These are phyloP conservation scores for Lasiodiplodia theobromae DNA, from an alignment of 2,329 filamentous ascomycete genomes.

Conservation along the genomic window DNA sequence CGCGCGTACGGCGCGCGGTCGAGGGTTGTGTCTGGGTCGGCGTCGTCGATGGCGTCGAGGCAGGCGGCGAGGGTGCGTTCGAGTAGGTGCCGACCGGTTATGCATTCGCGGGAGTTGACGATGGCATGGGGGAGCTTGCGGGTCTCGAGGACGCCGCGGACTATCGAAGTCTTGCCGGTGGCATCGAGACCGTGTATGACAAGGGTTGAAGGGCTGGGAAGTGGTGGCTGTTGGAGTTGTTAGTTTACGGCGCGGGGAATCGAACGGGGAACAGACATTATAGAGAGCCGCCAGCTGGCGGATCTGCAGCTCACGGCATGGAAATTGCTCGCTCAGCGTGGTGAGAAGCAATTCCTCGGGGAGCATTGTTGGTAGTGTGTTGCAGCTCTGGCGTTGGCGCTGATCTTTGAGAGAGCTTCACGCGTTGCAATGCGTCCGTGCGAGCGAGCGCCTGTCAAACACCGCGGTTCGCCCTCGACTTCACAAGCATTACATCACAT, in stretches of 20 bases:
- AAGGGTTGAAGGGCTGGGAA: conserved; percentile 76
- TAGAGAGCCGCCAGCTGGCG: conserved; percentile 55
- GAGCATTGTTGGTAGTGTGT: conserved; percentile 43
- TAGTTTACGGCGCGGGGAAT: conserved; percentile 30
- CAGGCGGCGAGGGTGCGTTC: conserved; percentile 70
- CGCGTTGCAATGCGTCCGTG: conserved; percentile 25
- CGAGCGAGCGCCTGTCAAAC: not conserved
- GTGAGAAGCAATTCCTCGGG: conserved; percentile 44
- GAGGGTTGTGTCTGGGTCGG: conserved; percentile 47
- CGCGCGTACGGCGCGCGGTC: conserved; percentile 60
- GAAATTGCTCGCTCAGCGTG: conserved; percentile 47
- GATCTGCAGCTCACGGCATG: conserved; percentile 57
- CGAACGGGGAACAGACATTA: conserved; percentile 43
- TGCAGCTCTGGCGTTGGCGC: not conserved
- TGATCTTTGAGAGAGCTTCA: conserved; percentile 12
- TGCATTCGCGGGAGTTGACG: conserved; percentile 75
- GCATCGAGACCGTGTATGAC: conserved; percentile 85
- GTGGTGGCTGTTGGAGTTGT: conserved; percentile 58
- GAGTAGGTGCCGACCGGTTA: conserved; percentile 78
- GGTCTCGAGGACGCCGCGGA: conserved; percentile 65
- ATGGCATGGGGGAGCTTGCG: conserved; percentile 64
- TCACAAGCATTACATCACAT: too few species aligned
- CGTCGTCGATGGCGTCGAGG: conserved; percentile 54
- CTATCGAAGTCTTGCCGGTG: conserved; percentile 82
- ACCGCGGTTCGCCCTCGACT: too few species aligned